Base-by-base conservation (phyloP, 306 rosid genomes). In the Rubus parviflorus region DNA sequence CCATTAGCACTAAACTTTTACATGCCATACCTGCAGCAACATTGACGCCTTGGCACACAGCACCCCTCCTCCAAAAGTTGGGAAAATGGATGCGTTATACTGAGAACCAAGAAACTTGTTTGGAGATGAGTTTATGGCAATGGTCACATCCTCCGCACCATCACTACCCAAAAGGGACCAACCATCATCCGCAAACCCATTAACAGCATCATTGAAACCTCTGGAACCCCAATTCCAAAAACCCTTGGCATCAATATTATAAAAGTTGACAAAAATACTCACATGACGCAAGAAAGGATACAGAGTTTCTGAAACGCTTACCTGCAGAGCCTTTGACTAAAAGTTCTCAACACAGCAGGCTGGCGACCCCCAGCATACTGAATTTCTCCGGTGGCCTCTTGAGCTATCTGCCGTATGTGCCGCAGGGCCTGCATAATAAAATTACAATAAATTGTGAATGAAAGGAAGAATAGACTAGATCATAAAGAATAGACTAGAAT, bases 41-140 rank as follows among this genome's bases (percentile, higher is more conserved):
- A 95, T 95, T 1, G 99, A 95, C 73, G 99, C 97, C 88, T 95
- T 95, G 71, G 99, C 98, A 81, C 98, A 92, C 81, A 95, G 79
- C 61, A 91, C 94, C 47, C 99, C 97, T 6, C 96, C 97, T 40
- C 97, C 97, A 77, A 89, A 92, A 47, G 96, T 45, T 0, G 97
- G 87, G 75, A 87, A 89, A 87, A 87, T 78, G 3, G 97, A 83
- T 1, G 89, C 65, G 40, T 77, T 86, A 57, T 89, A 90, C 41
- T 92, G 92, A 19, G 99, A 87, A 11, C 91, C 95, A 49, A 89
- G 66, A 75, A 85, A 87, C 69, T 89, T 90, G 83, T 85, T 91
- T 0, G 97, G 88, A 63, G 94, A 87, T 1, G 93, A 86, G 83
- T 95, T 92, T 74, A 95, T 72, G 68, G 91, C 84, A 51, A 95